A percentile compares a stretch with the other conserved stretches of the same genome.
phyloP scores from a whole-genome alignment of 2,329 filamentous ascomycete genomes.

The Trichophyton equinum region DNA sequence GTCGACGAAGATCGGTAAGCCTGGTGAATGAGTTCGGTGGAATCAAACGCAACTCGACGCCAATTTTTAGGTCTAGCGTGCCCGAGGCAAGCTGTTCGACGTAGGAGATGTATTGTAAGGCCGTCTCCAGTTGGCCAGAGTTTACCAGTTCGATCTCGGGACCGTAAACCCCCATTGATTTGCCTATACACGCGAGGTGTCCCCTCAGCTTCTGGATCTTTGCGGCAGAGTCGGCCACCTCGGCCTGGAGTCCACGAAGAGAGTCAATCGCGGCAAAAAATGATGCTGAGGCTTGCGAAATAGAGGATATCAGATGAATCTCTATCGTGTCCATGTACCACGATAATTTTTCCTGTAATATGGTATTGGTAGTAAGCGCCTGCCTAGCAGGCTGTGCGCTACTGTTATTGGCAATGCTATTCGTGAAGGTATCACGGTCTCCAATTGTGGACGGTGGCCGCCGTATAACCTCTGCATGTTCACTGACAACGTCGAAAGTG shows the following conservation, averaged over 20 bases:
- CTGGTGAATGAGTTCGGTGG: not conserved
- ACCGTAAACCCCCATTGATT: conserved; percentile 63
- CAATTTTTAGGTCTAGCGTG: conserved; percentile 10
- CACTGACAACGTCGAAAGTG: conserved; percentile 78
- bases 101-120: conserved; percentile 11
- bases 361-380: conserved; percentile 73
- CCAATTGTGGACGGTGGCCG: not conserved
- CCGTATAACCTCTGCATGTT: conserved; percentile 68
- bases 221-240: conserved; percentile 68
- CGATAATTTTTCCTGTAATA: conserved; percentile 82
- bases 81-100: conserved; percentile 11
- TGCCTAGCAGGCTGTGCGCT: conserved; percentile 42
- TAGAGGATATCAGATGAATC: conserved; percentile 75
- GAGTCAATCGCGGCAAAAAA: conserved; percentile 79
- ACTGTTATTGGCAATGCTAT: too few species aligned
- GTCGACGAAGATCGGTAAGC: conserved; percentile 7
- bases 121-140: conserved; percentile 7
- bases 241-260: conserved; percentile 66
- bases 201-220: conserved; percentile 60
- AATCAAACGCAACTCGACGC: not conserved
- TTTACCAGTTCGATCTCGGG: conserved; percentile 62
- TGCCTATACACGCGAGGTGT: conserved; percentile 59
- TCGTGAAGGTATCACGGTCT: conserved; percentile 20
- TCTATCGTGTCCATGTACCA: conserved; percentile 97
- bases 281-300: conserved; percentile 72